These are phyloP conservation scores for Paramecium pentaurelia DNA, from an alignment of 73 alveolate species.

Conservation along the genomic window DNA sequence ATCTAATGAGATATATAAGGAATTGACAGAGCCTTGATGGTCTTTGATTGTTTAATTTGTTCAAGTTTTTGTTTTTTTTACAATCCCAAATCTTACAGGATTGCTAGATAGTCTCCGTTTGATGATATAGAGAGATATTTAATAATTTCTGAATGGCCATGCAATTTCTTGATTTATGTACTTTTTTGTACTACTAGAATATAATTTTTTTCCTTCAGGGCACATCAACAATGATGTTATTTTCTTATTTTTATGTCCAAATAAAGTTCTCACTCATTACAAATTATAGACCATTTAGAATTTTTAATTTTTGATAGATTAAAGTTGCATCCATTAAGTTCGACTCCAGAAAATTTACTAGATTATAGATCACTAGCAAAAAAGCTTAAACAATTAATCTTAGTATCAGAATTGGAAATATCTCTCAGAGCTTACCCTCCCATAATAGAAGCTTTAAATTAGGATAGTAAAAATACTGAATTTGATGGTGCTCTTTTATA, in stretches of 20 bases:
- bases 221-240: background rate
- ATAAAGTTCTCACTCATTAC: background rate
- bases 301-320: background rate
- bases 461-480: background rate
- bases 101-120: background rate
- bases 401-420: background rate
- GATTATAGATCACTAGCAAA: background rate
- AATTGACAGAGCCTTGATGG: no score
- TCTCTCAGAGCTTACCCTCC: background rate
- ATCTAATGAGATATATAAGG: no score
- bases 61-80: no score
- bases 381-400: background rate
- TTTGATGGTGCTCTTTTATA: background rate
- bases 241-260: background rate
- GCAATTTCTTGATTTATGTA: background rate
- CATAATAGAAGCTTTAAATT: background rate
- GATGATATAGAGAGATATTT: background rate
- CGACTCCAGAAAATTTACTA: background rate
- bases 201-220: no score
- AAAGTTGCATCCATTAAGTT: background rate
- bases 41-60: no score
- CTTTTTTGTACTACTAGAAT: background rate
- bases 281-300: background rate
- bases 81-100: background rate
- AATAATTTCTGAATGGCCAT: background rate